These are phyloP conservation scores for Spathaspora sp. DNA, from an alignment of 805 yeast species.

Conservation along the genomic window DNA sequence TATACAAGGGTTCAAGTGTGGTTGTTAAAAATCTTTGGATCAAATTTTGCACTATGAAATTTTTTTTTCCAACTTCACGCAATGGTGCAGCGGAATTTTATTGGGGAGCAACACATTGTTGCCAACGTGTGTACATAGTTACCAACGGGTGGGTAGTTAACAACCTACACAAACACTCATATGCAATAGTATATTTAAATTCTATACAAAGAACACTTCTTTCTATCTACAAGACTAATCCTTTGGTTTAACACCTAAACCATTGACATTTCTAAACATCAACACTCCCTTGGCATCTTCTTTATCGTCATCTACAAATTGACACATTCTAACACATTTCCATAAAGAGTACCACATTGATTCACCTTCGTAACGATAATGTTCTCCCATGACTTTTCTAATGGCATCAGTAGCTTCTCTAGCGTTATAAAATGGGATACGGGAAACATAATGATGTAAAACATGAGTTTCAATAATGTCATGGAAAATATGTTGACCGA, in stretches of 20 bases:
- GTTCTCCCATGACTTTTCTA: constrained; percentile 49
- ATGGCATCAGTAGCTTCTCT: constrained; percentile 52
- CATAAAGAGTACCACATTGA: constrained; percentile 57
- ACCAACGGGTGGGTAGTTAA: too few species aligned
- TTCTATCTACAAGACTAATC: constrained; percentile 10
- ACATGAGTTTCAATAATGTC: constrained; percentile 59
- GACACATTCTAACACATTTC: constrained; percentile 61
- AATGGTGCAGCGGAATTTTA: too few species aligned
- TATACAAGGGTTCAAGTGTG: background rate
- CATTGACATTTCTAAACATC: constrained; percentile 63
- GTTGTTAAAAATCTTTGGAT: background rate
- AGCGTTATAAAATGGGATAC: constrained; percentile 55
- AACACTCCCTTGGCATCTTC: constrained; percentile 47
- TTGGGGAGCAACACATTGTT: too few species aligned
- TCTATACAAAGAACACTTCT: background rate
- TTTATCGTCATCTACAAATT: constrained; percentile 64
- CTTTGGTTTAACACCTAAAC: constrained; percentile 41
- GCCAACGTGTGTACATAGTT: too few species aligned
- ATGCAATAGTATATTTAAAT: too few species aligned
- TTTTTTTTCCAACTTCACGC: background rate
- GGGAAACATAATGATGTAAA: constrained; percentile 51
- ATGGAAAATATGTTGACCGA: constrained; percentile 55
- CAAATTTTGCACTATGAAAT: background rate
- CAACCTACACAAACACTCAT: too few species aligned
- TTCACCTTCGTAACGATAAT: constrained; percentile 47